Evolutionary conservation across 495 filamentous ascomycete genomes (phyloP), one percentile per base, ranked within the genome.

Genomic region (Xanthoparmelia taractica): DNA sequence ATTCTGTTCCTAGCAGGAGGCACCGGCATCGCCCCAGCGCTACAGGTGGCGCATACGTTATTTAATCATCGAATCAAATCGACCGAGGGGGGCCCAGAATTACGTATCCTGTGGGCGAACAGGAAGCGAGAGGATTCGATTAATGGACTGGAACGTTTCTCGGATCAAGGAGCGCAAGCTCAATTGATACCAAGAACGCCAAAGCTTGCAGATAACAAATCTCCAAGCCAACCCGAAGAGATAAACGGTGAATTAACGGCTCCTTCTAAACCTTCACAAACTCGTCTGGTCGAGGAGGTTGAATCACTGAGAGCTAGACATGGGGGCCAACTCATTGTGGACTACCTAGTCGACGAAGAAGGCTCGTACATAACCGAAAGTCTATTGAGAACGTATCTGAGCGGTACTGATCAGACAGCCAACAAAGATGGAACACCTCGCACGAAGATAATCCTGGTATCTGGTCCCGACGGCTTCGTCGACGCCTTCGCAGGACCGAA

Each of bases 391-490:
- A 59, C 60, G 27, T 65, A 66, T 36, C 33, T 72, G 20, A 47
- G 20, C 33, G 55, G 27, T 36, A 61, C 68, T 58, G 63, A 75
- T 54, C 71, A 71, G 50, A 73, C 65, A 45, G 68, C 71, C 23
- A 71, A 73, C 48, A 50, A 65, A 40, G 67, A 65, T 45, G 61
- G 54, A 20, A 60, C 62, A 29, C 23, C 43, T 13, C 72, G 76
- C 8, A 80, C 73, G 64, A 88, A 84, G 62, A 66, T 95, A 50
- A 76, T 97, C 34, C 75, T 96, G 57, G 78, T 97, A 7, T 92
- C 90, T 3, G 94, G 94, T 0, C 92, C 94, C 0, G 90, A 94
- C 48, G 92, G 94, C 20, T 98, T 97, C 75, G 81, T 97, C 55
- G 80, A 78, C 33, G 81, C 85, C 66, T 87, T 87, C 75, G 89